These are phyloP conservation scores for Torulaspora pretoriensis DNA, from an alignment of 1,139 yeast species.

Conservation along the genomic window DNA sequence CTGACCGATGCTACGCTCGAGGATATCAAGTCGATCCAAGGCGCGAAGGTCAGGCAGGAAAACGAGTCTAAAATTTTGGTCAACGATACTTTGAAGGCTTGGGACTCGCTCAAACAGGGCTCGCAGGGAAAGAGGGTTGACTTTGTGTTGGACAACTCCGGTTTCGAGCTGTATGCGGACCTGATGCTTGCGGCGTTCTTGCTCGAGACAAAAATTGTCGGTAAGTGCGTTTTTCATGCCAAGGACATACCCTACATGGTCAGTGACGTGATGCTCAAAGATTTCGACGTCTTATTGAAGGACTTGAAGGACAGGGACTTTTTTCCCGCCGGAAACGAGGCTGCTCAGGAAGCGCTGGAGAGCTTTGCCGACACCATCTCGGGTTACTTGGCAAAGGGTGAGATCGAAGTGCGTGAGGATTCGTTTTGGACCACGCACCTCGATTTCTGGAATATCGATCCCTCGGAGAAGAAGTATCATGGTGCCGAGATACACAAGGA, in stretches of 20 bases:
- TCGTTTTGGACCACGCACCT: slow-evolving; percentile 82
- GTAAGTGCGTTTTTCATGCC: slow-evolving; percentile 72
- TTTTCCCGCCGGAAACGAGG: slow-evolving; percentile 47
- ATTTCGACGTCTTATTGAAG: slow-evolving; percentile 55
- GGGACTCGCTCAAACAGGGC: slow-evolving; percentile 44
- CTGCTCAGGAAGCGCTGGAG: slow-evolving; percentile 39
- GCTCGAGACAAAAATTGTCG: slow-evolving; percentile 63
- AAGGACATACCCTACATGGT: slow-evolving; percentile 97
- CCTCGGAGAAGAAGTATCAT: slow-evolving; percentile 50
- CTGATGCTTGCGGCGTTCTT: slow-evolving; percentile 69
- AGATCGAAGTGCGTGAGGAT: slow-evolving; percentile 55
- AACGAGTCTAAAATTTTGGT: slow-evolving; percentile 78
- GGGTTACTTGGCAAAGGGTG: slow-evolving; percentile 47
- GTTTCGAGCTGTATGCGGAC: slow-evolving; percentile 92
- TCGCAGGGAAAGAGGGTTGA: slow-evolving; percentile 52
- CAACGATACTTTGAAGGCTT: slow-evolving; percentile 69
- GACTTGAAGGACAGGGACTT: slow-evolving; percentile 53
- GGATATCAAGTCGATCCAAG: slow-evolving; percentile 87
- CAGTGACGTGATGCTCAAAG: slow-evolving; percentile 87
- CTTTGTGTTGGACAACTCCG: slow-evolving; percentile 88
- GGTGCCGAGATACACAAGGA: slow-evolving; percentile 54
- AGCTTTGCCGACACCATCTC: slow-evolving; percentile 50
- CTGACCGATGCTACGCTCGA: slow-evolving; percentile 80
- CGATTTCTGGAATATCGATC: slow-evolving; percentile 66
- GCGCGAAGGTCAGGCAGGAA: slow-evolving; percentile 77